These are phyloP conservation scores for Leptographium procerum DNA, from an alignment of 2,329 filamentous ascomycete genomes.

Conservation along the genomic window DNA sequence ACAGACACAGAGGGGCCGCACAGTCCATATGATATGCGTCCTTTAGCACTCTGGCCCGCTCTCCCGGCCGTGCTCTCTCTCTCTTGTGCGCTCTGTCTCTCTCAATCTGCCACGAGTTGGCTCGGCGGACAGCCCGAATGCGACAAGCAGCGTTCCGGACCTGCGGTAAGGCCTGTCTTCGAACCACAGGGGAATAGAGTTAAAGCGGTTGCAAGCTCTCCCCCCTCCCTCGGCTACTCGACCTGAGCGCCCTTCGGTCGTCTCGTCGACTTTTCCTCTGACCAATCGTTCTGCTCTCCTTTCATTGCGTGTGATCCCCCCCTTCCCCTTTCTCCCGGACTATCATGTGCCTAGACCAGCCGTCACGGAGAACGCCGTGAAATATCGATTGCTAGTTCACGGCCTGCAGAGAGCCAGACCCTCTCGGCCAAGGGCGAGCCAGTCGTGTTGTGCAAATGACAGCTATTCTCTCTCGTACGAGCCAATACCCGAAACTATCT, in stretches of 20 bases:
- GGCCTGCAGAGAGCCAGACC: not conserved
- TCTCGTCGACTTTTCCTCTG: too few species aligned
- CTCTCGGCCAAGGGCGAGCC: not conserved
- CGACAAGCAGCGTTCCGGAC: not conserved
- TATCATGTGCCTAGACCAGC: not conserved
- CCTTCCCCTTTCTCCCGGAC: not conserved
- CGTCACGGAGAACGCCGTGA: not conserved
- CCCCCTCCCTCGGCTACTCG: not conserved
- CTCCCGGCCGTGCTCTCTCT: not conserved
- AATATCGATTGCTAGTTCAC: not conserved
- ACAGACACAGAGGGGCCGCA: too few species aligned
- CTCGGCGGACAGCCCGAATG: not conserved
- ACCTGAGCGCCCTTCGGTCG: not conserved
- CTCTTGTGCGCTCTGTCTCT: not conserved
- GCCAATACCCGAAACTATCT: too few species aligned
- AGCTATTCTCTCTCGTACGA: too few species aligned
- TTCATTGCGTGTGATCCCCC: too few species aligned
- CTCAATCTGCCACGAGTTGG: not conserved
- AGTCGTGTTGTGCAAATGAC: not conserved
- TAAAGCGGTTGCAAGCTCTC: not conserved
- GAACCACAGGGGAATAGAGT: not conserved
- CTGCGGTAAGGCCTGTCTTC: not conserved
- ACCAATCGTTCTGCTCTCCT: too few species aligned
- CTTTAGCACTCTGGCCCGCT: not conserved
- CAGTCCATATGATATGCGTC: too few species aligned